Evolutionary conservation across 768 basidiomycete genomes (phyloP), one percentile per base, ranked within the genome.

Genomic region (Chlorophyllum brunneum): DNA sequence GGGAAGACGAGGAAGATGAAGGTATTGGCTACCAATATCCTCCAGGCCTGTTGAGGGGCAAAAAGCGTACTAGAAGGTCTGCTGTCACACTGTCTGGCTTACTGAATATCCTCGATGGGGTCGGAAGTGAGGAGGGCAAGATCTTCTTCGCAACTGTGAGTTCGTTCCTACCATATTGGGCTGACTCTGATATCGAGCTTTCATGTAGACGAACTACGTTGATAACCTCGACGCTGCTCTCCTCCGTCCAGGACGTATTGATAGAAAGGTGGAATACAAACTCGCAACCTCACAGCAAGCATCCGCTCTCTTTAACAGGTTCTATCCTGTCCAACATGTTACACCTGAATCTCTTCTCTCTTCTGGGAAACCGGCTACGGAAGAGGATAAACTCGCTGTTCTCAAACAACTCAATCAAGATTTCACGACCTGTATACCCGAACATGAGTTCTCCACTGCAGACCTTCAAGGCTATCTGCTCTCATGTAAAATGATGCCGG

Each of bases 391-490:
- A 47, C 43, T 39, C 31, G 45, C 52, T 8, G 27, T 37, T 2
- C 24, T 76, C 36, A 8, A 54, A 7, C 41, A 59, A 9, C 71
- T 79, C n/a, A 74, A 79, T 0, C 51, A 60, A 2, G 39, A 61
- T 23, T 85, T 83, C 59, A 67, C 75, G 0, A 55, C 61, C 0
- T 52, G 54, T 2, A 63, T 85, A 20, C 81, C 83, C 0, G 63
- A 70, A 9, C 57, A 73, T 40, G 71, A 74, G 51, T 79, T 83
- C 58, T 79, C 80, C 26, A 78, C 79, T 0, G 82, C 84, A 0
- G 80, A 83, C 50, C 68, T 86, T 2, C 83, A 85, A 58, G 80
- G 81, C 0, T 85, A 75, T 62, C 68, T 85, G 10, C 67, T 85
- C 5, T 58, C 62, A 8, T 69, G 70, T 54, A 77, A 78, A 56